Evolutionary conservation across 2,329 filamentous ascomycete genomes (phyloP), one percentile per base, ranked within the genome.

Genomic region (Fusarium zealandicum): DNA sequence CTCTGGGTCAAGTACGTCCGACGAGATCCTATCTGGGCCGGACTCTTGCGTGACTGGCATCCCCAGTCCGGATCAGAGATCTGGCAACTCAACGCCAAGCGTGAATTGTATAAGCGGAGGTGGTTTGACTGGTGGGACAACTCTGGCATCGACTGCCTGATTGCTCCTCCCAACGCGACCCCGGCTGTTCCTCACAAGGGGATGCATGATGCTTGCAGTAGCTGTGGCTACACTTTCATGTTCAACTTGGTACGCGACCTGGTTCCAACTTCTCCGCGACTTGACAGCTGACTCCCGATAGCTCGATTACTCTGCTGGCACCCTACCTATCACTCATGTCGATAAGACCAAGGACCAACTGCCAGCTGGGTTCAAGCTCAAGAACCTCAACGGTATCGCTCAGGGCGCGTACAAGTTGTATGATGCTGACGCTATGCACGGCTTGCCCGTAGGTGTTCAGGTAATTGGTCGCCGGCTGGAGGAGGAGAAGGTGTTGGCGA

Each of bases 141-240:
- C 10, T 82, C 83, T 31, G 78, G 86, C 39, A 76, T 93, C 60
- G 93, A 97, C 73, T 87, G 93, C 61, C 81, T 97, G 62, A 75
- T 97, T 28, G 86, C 89, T 9, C 89, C 90, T n/a, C 92, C 88
- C 0, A 96, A 97, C 71, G 92, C 93, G 0, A 96, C 92, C 1
- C 92, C 93, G 1, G 93, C 93, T 1, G 84, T 96, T 4, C 92
- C 92, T 1, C 92, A 96, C 70, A 85, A 87, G 39, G 92, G 86
- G 0, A 97, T 96, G 92, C 84, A 85, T 63, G 87, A 93, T 65
- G 91, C 91, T 3, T 86, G 95, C 37, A 90, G 89, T 58, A 91
- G 88, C 63, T 97, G 93, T 67, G 92, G 92, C 1, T 97, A 98
- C 70, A 97, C 93, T 0, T 96, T 97, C 71, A 75, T 96, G 50